These are phyloP conservation scores for Lathyrus sativus DNA, from an alignment of 306 rosid genomes.

Conservation along the genomic window DNA sequence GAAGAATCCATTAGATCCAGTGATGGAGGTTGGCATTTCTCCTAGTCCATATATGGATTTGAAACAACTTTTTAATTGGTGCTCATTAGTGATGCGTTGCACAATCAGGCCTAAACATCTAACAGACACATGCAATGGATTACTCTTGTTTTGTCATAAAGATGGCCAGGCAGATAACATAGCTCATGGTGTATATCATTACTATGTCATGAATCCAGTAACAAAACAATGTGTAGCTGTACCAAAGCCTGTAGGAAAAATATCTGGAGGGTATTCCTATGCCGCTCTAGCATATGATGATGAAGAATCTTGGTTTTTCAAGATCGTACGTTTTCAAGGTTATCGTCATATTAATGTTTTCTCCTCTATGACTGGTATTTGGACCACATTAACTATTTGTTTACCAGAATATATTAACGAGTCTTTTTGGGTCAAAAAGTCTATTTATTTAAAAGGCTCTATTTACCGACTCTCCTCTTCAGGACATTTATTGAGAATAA, in stretches of 20 bases:
- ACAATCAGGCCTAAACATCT: background rate
- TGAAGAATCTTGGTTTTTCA: background rate
- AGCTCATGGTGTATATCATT: background rate
- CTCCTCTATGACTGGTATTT: conserved; percentile 5
- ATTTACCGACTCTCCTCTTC: background rate
- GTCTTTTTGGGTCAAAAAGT: background rate
- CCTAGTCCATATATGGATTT: background rate
- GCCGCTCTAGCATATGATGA: conserved; percentile 30
- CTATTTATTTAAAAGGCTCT: background rate
- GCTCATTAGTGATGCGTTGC: background rate
- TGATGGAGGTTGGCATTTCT: background rate
- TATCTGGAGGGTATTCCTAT: background rate
- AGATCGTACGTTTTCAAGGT: conserved; percentile 11
- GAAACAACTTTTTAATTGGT: background rate
- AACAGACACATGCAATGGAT: background rate
- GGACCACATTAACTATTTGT: background rate
- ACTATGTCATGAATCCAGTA: background rate
- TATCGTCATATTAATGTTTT: background rate
- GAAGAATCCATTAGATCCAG: background rate
- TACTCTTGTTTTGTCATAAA: background rate
- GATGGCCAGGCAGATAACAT: background rate
- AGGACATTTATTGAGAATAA: background rate
- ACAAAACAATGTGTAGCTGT: conserved; percentile 18
- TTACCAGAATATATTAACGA: background rate
- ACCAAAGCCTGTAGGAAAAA: background rate